phyloP scores from a whole-genome alignment of 1,284 basidiomycete species.

The Malassezia dermatis region DNA sequence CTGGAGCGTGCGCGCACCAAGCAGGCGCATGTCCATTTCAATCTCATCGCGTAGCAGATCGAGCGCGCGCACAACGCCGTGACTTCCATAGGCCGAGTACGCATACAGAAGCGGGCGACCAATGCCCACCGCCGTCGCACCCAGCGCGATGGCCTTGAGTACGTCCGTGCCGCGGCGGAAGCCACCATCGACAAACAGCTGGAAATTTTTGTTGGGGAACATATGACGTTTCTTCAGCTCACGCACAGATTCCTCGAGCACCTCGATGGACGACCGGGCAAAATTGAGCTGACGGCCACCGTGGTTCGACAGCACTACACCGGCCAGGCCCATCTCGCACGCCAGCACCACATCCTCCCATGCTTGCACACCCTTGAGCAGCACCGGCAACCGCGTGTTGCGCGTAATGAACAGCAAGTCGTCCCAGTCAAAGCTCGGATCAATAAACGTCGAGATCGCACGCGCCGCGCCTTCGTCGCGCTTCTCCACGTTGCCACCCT shows the following conservation, averaged over 20 bases:
- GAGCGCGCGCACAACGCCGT: conserved; percentile 64
- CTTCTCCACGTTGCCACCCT: conserved; percentile 37
- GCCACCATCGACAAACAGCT: conserved; percentile 84
- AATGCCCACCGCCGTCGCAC: conserved; percentile 77
- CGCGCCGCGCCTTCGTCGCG: conserved; percentile 42
- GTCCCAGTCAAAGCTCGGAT: conserved; percentile 51
- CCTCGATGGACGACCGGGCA: conserved; percentile 41
- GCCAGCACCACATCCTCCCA: conserved; percentile 62
- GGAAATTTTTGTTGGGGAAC: conserved; percentile 49
- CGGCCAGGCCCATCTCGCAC: conserved; percentile 52
- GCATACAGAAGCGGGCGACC: conserved; percentile 83
- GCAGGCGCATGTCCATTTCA: conserved; percentile 63
- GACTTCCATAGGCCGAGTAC: conserved; percentile 75
- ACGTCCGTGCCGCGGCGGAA: conserved; percentile 63
- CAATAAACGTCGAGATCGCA: conserved; percentile 53
- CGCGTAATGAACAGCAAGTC: conserved; percentile 65
- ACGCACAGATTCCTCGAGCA: conserved; percentile 51
- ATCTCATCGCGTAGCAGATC: conserved; percentile 71
- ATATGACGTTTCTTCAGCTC: conserved; percentile 61
- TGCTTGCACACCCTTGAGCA: conserved; percentile 62
- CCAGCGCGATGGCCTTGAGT: conserved; percentile 79
- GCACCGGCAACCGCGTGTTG: conserved; percentile 66
- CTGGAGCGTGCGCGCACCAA: conserved; percentile 62
- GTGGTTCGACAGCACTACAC: conserved; percentile 49
- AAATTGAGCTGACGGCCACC: conserved; percentile 49